Base-by-base conservation (phyloP, 768 basidiomycete genomes). In the Tylopilus sp. region DNA sequence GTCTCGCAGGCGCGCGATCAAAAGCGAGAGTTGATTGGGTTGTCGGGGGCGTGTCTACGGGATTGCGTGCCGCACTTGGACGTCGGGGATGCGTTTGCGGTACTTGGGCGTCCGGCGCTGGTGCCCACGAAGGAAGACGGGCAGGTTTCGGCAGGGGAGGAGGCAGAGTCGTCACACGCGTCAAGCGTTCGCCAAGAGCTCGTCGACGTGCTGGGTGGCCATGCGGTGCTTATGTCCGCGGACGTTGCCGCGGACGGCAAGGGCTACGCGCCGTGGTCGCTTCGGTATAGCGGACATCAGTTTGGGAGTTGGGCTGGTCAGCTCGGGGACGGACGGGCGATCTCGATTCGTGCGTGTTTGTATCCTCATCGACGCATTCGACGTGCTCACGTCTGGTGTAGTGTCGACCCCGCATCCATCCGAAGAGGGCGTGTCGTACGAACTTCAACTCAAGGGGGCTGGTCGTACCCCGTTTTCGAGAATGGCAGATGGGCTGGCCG, bases 401-500 rank as follows among this genome's bases (percentile, higher is more conserved):
- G 90, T 91, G 52, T 84, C 85, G n/a, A 92, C 91, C 0, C 83
- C 87, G 0, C 85, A 89, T 54, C 85, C 85, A 0, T 65, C 72
- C 8, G 74, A 83, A 41, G 77, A 80, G 3, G 73, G 80, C 17
- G 62, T 76, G 6, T 72, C 74, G 0, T 88, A 86, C 62, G 97
- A 99, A 63, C 76, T 99, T 10, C 97, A 98, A 69, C 81, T 99
- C 59, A 99, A 98, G 68, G 97, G 97, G 2, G 83, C 87, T 0
- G 97, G 97, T 0, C 78, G 97, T 12, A 98, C 96, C 1, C 95
- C 97, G 0, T 98, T 95, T 72, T 90, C 92, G 0, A 81, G 97
- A 24, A 80, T 78, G 47, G 96, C 97, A 4, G 97, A 98, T 68
- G 97, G 97, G 1, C 78, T 99, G 17, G 97, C 97, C 1, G 96